Conservation (phyloP, 345 rosid species). For the Euphorbia pulcherrima region DNA sequence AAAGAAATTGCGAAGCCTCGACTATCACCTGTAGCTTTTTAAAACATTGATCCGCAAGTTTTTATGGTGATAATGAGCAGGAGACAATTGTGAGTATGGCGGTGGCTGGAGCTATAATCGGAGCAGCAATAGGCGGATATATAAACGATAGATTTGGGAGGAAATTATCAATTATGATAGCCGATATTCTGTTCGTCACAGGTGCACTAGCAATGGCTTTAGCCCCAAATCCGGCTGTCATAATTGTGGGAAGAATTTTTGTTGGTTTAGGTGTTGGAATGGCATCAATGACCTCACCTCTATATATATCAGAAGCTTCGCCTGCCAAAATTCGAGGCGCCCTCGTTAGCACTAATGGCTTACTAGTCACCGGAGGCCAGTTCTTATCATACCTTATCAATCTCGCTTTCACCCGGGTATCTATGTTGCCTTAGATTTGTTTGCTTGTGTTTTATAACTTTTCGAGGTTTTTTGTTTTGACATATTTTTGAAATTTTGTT, state of each 20-base stretch:
- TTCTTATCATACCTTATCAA: conserved; percentile 79
- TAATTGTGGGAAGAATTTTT: conserved; percentile 63
- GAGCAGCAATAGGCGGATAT: conserved; percentile 83
- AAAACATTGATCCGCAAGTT: neutral
- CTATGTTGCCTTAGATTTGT: neutral
- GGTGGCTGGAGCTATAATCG: conserved; percentile 82
- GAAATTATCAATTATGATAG: conserved; percentile 49
- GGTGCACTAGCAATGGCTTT: conserved; percentile 71
- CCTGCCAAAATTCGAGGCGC: conserved; percentile 91
- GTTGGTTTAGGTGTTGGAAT: conserved; percentile 91
- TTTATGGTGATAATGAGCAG: conserved; percentile 14
- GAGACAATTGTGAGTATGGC: conserved; percentile 84
- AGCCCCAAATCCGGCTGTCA: conserved; percentile 69
- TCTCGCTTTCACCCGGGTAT: conserved; percentile 67
- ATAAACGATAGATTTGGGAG: conserved; percentile 69
- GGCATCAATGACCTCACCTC: conserved; percentile 96
- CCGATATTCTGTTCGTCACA: conserved; percentile 58
- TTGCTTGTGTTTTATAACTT: conserved; percentile 9
- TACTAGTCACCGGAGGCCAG: conserved; percentile 81
- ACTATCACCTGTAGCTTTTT: no score
- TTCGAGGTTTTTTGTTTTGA: neutral
- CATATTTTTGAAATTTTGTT: conserved; percentile 10
- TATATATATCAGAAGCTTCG: conserved; percentile 86
- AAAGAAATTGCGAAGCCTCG: no score
- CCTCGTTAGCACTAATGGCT: conserved; percentile 74